Percentiles rank a stretch among this genome's conserved stretches.
These are phyloP conservation scores for Thelonectria olida DNA, from an alignment of 2,329 filamentous ascomycete genomes.

Conservation along the genomic window DNA sequence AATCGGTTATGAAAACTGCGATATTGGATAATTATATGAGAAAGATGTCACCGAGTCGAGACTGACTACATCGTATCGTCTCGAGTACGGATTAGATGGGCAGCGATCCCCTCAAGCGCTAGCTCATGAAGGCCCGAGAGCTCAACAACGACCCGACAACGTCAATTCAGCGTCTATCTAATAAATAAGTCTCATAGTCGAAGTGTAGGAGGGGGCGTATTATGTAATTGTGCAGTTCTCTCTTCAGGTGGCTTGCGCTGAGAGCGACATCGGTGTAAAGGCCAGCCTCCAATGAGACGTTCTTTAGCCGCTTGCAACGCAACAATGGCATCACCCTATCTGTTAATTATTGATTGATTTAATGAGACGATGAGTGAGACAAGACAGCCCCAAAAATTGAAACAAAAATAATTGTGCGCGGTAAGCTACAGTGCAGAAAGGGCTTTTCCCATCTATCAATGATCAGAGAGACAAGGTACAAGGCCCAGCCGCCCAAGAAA, in stretches of 20 bases:
- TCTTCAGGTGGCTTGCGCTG: background rate
- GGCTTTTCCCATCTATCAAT: conserved; percentile 4
- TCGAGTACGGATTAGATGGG: too few relatives aligned
- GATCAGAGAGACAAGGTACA: conserved; percentile 22
- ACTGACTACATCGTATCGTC: too few relatives aligned
- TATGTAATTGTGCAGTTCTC: background rate
- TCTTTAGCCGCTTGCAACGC: background rate
- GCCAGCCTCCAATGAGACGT: background rate
- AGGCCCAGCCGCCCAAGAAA: conserved; percentile 14
- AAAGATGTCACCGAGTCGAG: background rate
- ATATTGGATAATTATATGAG: too few relatives aligned
- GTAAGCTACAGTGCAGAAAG: background rate
- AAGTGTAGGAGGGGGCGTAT: too few relatives aligned
- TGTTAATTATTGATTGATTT: background rate
- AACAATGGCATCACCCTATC: background rate
- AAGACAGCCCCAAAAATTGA: background rate
- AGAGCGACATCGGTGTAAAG: conserved; percentile 3
- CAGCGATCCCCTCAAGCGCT: background rate
- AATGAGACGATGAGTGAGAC: background rate
- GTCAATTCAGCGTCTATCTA: too few relatives aligned
- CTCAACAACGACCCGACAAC: too few relatives aligned
- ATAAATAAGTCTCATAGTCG: too few relatives aligned
- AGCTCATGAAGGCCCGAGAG: too few relatives aligned
- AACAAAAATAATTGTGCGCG: conserved; percentile 10
- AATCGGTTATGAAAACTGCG: too few relatives aligned